Percentiles rank a stretch among this genome's conserved stretches.
These are phyloP conservation scores for Pterocarpus macrocarpus DNA, from an alignment of 306 rosid genomes.

Conservation along the genomic window DNA sequence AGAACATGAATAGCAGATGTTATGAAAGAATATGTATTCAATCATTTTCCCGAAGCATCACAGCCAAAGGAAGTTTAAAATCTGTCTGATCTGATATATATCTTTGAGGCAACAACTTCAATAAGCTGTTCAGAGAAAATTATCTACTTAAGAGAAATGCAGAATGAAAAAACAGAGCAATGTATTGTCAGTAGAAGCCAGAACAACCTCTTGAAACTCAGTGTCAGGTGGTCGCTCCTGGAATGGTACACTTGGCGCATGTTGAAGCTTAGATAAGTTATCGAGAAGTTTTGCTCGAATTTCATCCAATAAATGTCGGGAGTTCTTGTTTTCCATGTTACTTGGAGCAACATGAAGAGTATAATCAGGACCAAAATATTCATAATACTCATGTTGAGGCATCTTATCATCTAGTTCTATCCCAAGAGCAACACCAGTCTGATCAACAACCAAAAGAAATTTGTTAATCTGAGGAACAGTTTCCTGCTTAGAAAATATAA, in stretches of 20 bases:
- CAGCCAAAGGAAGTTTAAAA: constrained; percentile 31
- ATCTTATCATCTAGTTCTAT: constrained; percentile 60
- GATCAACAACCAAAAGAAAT: constrained; percentile 47
- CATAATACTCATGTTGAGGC: constrained; percentile 65
- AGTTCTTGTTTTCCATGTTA: constrained; percentile 69
- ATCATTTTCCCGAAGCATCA: not conserved
- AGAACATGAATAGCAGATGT: constrained; percentile 3
- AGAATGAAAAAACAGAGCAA: constrained; percentile 5
- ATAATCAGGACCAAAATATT: constrained; percentile 66
- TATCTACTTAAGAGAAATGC: constrained; percentile 13
- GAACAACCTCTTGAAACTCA: constrained; percentile 56
- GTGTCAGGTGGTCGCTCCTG: constrained; percentile 63
- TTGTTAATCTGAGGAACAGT: constrained; percentile 31
- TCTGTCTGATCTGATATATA: not conserved
- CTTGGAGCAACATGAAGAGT: constrained; percentile 63
- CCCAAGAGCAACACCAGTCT: constrained; percentile 66
- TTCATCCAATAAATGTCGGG: constrained; percentile 54
- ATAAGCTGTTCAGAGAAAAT: constrained; percentile 14
- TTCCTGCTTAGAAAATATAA: not conserved
- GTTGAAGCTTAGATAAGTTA: constrained; percentile 57
- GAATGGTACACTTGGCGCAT: constrained; percentile 63
- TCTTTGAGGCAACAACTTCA: not conserved
- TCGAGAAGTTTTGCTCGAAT: constrained; percentile 56
- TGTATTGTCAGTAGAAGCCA: constrained; percentile 25
- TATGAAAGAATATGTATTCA: constrained; percentile 17